Evolutionary conservation across 2,329 filamentous ascomycete genomes (phyloP), one percentile per base, ranked within the genome.

Genomic region (Cladobotryum protrusum): DNA sequence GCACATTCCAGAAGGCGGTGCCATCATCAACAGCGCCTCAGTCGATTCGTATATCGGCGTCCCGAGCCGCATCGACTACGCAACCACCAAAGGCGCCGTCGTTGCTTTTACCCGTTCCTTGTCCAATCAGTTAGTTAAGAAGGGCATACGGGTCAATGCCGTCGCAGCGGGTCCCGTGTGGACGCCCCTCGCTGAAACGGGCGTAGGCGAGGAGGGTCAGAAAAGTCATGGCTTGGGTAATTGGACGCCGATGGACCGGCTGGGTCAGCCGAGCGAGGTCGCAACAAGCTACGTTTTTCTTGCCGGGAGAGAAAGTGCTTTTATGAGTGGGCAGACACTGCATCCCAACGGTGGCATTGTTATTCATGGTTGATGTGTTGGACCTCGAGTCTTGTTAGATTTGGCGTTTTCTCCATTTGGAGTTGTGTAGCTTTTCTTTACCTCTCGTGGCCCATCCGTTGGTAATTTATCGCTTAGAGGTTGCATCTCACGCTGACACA

Each of bases 21-120:
- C 29, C 2, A 81, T 82, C 56, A 77, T 82, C 63, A 82, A 82
- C 63, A 74, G 72, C 1, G 72, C 75, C 1, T 80, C 76, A 0
- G 69, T 75, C 0, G 73, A 75, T n/a, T 72, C 74, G 1, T 81
- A 79, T 63, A 69, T 76, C 49, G 78, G 79, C 1, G 77, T 74
- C 3, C 54, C 62, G 0, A 52, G 60, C 15, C 73, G 80, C 66
- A 61, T 81, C 2, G 79, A 82, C 59, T 82, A 82, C 56, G 68
- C 74, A 3, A 65, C 77, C 1, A 81, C 77, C 5, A 83, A 83
- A 57, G 79, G 77, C 6, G 78, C 78, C 19, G 79, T 83, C 49
- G 70, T 73, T 2, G 73, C 73, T 0, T 82, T 82, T 55, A 82
- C 79, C 0, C 67, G 72, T 12, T 67, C 76, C 5, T 63, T 82